phyloP scores from a whole-genome alignment of 2,329 filamentous ascomycete species.

The Aureobasidium sp. region DNA sequence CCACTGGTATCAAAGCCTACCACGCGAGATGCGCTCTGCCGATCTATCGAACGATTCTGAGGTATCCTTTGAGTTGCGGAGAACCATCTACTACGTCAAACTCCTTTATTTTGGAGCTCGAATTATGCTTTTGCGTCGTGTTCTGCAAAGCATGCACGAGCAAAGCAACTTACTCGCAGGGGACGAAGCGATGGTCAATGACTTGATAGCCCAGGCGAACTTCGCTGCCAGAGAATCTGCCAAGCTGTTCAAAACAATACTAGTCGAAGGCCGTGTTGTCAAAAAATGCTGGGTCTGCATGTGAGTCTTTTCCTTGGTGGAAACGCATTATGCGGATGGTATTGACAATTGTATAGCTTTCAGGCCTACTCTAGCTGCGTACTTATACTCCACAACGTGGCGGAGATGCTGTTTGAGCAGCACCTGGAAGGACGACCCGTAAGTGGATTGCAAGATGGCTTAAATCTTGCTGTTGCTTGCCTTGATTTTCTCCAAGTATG shows the following conservation, averaged over 20 bases:
- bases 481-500: conserved; percentile 3
- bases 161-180: background rate
- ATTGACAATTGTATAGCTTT: conserved; percentile 1
- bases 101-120: conserved; percentile 9
- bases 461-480: background rate
- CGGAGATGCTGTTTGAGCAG: background rate
- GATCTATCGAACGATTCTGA: background rate
- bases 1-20: background rate
- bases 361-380: conserved; percentile 14
- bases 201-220: background rate
- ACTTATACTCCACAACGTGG: background rate
- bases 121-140: conserved; percentile 12
- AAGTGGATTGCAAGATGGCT: background rate
- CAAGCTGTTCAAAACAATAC: background rate
- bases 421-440: background rate
- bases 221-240: conserved; percentile 1
- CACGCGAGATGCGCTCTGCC: background rate
- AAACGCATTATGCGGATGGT: background rate
- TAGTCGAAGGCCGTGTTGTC: background rate
- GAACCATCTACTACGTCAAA: conserved; percentile 13
- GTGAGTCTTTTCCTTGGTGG: background rate
- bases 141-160: conserved; percentile 1
- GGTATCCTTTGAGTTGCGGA: background rate
- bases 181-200: background rate
- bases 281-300: conserved; percentile 15